Conservation (phyloP, 2,329 filamentous ascomycete genomes). For the Ceratocystis cubensis region DNA sequence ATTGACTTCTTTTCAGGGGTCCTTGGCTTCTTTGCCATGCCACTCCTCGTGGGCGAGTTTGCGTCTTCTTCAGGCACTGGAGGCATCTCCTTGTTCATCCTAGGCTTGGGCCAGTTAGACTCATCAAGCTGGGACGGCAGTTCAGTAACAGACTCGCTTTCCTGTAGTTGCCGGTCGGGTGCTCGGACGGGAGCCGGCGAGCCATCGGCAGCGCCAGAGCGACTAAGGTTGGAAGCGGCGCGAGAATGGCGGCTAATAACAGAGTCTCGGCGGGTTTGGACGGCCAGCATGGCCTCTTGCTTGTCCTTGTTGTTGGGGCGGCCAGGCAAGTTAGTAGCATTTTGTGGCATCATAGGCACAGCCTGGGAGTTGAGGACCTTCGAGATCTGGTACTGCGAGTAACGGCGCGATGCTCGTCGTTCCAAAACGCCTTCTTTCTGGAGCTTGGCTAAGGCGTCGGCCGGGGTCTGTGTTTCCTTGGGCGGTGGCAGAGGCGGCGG, state of each 20-base stretch:
- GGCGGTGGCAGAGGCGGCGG: constrained; percentile 45
- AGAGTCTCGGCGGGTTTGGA: constrained; percentile 42
- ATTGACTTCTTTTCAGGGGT: constrained; percentile 18
- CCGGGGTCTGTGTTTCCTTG: constrained; percentile 56
- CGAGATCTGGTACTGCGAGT: constrained; percentile 92
- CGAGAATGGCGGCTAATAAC: constrained; percentile 33
- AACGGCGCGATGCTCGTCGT: constrained; percentile 78
- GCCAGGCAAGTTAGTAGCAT: constrained; percentile 68
- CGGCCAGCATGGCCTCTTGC: constrained; percentile 61
- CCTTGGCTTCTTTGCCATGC: constrained; percentile 22
- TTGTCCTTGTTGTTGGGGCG: constrained; percentile 58
- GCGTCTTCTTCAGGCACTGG: constrained; percentile 13
- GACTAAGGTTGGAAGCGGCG: constrained; percentile 36
- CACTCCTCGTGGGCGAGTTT: neutral
- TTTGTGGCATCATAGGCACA: constrained; percentile 73
- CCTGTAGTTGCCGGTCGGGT: constrained; percentile 19
- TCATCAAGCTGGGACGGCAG: neutral
- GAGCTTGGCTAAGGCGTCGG: constrained; percentile 68
- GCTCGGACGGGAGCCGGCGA: constrained; percentile 8
- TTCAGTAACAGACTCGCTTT: constrained; percentile 9
- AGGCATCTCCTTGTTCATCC: constrained; percentile 8
- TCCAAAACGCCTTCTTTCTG: constrained; percentile 89
- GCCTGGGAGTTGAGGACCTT: constrained; percentile 76
- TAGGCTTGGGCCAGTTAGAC: constrained; percentile 8
- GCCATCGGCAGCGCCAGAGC: constrained; percentile 22